A percentile compares a stretch with the other conserved stretches of the same genome.
Evolutionary conservation across 2,329 filamentous ascomycete species (phyloP).

Genomic region (Ceratocystiopsis sp.): DNA sequence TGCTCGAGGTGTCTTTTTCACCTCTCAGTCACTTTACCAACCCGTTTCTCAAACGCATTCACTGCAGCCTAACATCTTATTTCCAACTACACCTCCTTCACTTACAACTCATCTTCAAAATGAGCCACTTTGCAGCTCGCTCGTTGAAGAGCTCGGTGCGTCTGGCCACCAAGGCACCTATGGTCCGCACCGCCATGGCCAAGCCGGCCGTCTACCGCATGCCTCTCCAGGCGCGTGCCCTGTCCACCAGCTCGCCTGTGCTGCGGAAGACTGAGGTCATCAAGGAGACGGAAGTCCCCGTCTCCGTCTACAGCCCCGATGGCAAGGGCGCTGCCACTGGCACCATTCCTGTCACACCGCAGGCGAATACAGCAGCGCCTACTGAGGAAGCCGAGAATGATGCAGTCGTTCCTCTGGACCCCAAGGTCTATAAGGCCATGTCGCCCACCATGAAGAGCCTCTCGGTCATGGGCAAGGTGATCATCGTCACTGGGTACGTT

Average conservation of each 20-base stretch:
- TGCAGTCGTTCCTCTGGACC: conserved; percentile 34
- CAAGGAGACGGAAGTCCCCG: conserved; percentile 38
- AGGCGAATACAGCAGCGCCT: background rate
- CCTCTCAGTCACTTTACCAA: no score
- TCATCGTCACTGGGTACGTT: conserved; percentile 52
- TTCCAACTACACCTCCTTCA: background rate
- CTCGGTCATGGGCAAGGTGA: conserved; percentile 51
- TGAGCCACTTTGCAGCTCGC: conserved; percentile 13
- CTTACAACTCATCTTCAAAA: conserved; percentile 5
- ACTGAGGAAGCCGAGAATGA: conserved; percentile 24
- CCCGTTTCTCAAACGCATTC: background rate
- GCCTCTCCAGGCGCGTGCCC: conserved; percentile 14
- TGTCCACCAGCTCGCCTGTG: conserved; percentile 18
- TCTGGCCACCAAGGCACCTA: conserved; percentile 14
- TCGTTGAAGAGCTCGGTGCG: conserved; percentile 15
- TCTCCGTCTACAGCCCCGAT: conserved; percentile 34
- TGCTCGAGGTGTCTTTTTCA: conserved; percentile 5
- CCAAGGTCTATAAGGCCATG: conserved; percentile 36
- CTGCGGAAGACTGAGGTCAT: conserved; percentile 29
- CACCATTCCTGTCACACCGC: conserved; percentile 32
- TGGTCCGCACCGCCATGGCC: conserved; percentile 9
- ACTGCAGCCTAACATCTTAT: background rate
- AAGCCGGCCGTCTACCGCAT: conserved; percentile 7
- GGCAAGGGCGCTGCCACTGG: conserved; percentile 24
- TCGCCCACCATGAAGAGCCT: conserved; percentile 52